Conservation (phyloP, 2,329 filamentous ascomycete genomes). For the Tolypocladium capitatum region DNA sequence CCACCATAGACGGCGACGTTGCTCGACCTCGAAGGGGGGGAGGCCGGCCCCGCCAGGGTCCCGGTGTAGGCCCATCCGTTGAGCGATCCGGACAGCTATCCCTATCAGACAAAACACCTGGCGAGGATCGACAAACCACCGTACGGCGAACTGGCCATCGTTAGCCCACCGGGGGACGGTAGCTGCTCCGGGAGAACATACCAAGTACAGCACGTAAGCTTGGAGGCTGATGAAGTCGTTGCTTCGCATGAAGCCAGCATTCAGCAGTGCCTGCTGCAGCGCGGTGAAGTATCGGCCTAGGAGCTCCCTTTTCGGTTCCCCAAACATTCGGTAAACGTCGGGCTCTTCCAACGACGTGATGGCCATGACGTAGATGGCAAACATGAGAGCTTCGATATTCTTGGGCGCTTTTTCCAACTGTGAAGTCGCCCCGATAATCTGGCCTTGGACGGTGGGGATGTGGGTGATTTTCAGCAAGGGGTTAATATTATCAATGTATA, state of each 20-base stretch:
- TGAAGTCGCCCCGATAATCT: constrained; percentile 48
- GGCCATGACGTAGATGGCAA: constrained; percentile 48
- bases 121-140: constrained; percentile 44
- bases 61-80: constrained; percentile 54
- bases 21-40: constrained; percentile 50
- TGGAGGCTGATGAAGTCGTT: constrained; percentile 54
- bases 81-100: constrained; percentile 52
- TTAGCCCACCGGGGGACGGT: background rate
- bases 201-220: constrained; percentile 53
- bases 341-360: constrained; percentile 43
- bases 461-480: constrained; percentile 57
- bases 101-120: constrained; percentile 39
- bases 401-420: constrained; percentile 39
- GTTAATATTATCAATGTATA: constrained; percentile 57
- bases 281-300: constrained; percentile 41
- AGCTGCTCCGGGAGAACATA: constrained; percentile 15
- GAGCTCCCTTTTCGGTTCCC: constrained; percentile 36
- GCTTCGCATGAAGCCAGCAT: constrained; percentile 52
- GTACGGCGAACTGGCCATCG: constrained; percentile 25
- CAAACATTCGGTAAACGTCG: constrained; percentile 41
- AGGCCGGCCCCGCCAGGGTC: constrained; percentile 42
- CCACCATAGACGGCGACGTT: constrained; percentile 64
- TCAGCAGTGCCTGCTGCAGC: constrained; percentile 51
- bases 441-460: constrained; percentile 49
- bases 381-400: constrained; percentile 54